A percentile compares a stretch with the other conserved stretches of the same genome.
Conservation (phyloP, 2,329 filamentous ascomycete species). For the Arachnomyces sp. region DNA sequence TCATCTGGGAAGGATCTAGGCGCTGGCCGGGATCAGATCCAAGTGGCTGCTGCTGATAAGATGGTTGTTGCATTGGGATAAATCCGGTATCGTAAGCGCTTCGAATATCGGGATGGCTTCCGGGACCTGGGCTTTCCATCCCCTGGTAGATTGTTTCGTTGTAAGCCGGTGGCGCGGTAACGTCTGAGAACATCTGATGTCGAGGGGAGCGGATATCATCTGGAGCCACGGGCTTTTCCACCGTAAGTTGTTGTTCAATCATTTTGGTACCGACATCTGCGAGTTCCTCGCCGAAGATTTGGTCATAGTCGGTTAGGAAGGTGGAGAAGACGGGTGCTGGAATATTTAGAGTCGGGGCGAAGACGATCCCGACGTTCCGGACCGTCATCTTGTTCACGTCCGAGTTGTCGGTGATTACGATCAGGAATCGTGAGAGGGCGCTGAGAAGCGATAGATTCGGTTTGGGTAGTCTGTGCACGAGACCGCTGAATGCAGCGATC, state of each 20-base stretch:
- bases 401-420: conserved; percentile 84
- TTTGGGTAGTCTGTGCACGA: conserved; percentile 71
- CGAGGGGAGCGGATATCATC: conserved; percentile 57
- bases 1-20: conserved; percentile 20
- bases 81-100: conserved; percentile 43
- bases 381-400: conserved; percentile 97
- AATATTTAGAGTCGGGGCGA: conserved; percentile 93
- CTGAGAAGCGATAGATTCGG: conserved; percentile 74
- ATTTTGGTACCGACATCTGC: conserved; percentile 34
- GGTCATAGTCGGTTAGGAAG: conserved; percentile 82
- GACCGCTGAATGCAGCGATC: conserved; percentile 62
- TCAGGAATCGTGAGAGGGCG: conserved; percentile 78
- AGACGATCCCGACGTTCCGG: conserved; percentile 94
- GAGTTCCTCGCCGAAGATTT: conserved; percentile 68
- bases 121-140: conserved; percentile 20
- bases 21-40: conserved; percentile 21
- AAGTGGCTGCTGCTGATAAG: conserved; percentile 35
- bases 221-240: conserved; percentile 34
- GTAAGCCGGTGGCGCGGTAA: conserved; percentile 57
- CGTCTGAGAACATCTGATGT: conserved; percentile 57
- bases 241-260: conserved; percentile 38
- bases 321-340: conserved; percentile 88
- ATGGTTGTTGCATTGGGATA: conserved; percentile 41
- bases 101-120: conserved; percentile 15
- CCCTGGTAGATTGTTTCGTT: conserved; percentile 46